Conservation (phyloP, 163 green algal genomes). For the Coccomyxa subellipsoidea region DNA sequence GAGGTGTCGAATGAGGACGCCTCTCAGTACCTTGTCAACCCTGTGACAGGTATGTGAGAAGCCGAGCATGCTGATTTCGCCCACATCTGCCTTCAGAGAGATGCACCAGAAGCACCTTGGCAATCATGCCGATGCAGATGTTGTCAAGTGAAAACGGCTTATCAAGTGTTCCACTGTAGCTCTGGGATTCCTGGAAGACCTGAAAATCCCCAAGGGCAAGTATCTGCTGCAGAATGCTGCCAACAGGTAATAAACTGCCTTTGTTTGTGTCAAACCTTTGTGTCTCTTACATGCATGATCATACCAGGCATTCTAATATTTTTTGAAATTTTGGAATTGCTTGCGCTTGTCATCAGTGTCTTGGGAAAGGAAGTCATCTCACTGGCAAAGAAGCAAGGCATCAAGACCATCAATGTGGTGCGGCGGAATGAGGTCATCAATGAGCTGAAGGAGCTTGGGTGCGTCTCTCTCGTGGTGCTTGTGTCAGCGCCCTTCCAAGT, state of each 20-base stretch:
- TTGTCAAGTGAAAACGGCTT: too few relatives aligned
- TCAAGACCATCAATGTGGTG: constrained; percentile 60
- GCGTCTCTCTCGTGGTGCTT: neutral
- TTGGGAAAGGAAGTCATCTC: constrained; percentile 34
- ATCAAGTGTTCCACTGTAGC: too few relatives aligned
- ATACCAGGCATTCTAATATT: neutral
- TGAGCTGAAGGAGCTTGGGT: constrained; percentile 56
- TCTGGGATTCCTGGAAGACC: constrained; percentile 45
- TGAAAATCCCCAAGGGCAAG: constrained; percentile 40
- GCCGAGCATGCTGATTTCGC: too few relatives aligned
- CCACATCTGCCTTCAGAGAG: too few relatives aligned
- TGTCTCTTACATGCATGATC: neutral
- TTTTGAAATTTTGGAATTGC: too few relatives aligned
- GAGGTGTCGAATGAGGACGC: constrained; percentile 49
- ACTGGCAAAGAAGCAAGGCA: constrained; percentile 42
- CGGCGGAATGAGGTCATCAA: constrained; percentile 37
- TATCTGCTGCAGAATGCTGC: constrained; percentile 22
- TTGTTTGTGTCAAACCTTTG: neutral
- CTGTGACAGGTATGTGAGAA: constrained; percentile 40
- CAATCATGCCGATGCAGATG: too few relatives aligned
- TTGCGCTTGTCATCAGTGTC: constrained; percentile 13
- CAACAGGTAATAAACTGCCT: neutral
- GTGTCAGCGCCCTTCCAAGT: too few relatives aligned
- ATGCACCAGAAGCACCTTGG: too few relatives aligned
- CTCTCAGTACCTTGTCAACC: constrained; percentile 56